Percentiles rank a stretch among this genome's conserved stretches.
Evolutionary conservation across 2,329 filamentous ascomycete species (phyloP).

Genomic region (Zalaria obscura): DNA sequence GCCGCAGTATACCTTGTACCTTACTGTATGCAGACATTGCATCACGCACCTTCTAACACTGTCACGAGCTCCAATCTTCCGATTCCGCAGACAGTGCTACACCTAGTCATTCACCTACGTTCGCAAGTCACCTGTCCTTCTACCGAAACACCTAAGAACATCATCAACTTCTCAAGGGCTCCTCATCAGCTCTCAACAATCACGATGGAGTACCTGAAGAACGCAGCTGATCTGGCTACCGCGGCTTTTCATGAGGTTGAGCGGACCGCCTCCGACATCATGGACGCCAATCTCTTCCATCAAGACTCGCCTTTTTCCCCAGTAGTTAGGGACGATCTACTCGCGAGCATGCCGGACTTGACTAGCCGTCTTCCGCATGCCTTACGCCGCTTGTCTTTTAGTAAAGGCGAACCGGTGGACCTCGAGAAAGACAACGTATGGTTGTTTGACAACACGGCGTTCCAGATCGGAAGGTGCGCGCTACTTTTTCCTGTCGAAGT

Average conservation of each 20-base stretch:
- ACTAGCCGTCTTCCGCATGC: background rate
- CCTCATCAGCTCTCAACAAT: background rate
- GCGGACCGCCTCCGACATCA: background rate
- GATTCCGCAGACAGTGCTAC: too few relatives aligned
- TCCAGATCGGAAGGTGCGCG: constrained; percentile 22
- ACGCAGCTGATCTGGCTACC: too few relatives aligned
- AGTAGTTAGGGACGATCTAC: constrained; percentile 16
- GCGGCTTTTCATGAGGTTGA: too few relatives aligned
- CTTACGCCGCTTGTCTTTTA: too few relatives aligned
- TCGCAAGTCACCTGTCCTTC: too few relatives aligned
- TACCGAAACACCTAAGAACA: too few relatives aligned
- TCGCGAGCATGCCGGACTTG: constrained; percentile 17
- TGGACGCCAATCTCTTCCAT: constrained; percentile 2
- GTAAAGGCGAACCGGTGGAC: constrained; percentile 29
- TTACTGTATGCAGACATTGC: too few relatives aligned
- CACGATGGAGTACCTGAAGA: too few relatives aligned
- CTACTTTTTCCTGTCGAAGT: background rate
- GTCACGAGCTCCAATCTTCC: too few relatives aligned
- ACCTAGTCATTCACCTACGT: too few relatives aligned
- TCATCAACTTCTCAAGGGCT: background rate
- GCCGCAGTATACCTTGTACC: too few relatives aligned
- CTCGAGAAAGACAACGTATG: constrained; percentile 61
- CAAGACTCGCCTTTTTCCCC: constrained; percentile 16
- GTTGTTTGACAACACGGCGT: constrained; percentile 84
- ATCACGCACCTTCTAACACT: too few relatives aligned